Percentiles rank a stretch among this genome's conserved stretches.
phyloP scores from a whole-genome alignment of 2,329 filamentous ascomycete species.

The Calonectria pseudoturangicola region DNA sequence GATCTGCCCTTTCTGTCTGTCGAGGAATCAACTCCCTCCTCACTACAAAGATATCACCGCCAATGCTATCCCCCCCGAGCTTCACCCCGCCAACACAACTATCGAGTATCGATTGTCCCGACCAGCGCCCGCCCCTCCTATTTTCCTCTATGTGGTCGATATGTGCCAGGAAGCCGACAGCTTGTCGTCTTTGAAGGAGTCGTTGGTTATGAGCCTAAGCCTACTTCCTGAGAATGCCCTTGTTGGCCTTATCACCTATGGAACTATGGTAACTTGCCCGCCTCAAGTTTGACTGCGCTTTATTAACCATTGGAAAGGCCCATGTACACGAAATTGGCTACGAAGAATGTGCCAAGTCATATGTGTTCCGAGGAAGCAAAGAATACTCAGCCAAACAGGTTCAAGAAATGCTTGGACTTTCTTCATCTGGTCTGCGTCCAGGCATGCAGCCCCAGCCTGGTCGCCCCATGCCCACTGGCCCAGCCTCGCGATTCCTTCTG shows the following conservation, averaged over 20 bases:
- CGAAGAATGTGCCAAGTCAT: constrained; percentile 97
- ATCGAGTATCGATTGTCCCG: constrained; percentile 90
- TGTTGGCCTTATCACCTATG: constrained; percentile 89
- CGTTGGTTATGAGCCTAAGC: constrained; percentile 89
- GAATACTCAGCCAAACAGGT: constrained; percentile 99
- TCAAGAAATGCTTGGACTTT: constrained; percentile 97
- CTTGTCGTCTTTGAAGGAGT: constrained; percentile 88
- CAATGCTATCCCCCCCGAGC: constrained; percentile 87
- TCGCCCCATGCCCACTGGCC: constrained; percentile 84
- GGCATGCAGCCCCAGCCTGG: constrained; percentile 84
- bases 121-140: constrained; percentile 89
- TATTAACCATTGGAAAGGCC: constrained; percentile 70
- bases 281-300: background rate
- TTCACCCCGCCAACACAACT: constrained; percentile 89
- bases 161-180: constrained; percentile 93
- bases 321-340: constrained; percentile 99
- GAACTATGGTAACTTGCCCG: constrained; percentile 84
- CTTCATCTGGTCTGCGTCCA: constrained; percentile 83
- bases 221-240: constrained; percentile 87
- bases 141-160: constrained; percentile 91
- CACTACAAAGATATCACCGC: constrained; percentile 94
- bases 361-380: constrained; percentile 98
- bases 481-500: constrained; percentile 91
- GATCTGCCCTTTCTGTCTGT: constrained; percentile 93
- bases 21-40: constrained; percentile 86